Evolutionary conservation across 768 basidiomycete species (phyloP), one percentile per base, ranked within the genome.

Genomic region (Lactarius hengduanensis): DNA sequence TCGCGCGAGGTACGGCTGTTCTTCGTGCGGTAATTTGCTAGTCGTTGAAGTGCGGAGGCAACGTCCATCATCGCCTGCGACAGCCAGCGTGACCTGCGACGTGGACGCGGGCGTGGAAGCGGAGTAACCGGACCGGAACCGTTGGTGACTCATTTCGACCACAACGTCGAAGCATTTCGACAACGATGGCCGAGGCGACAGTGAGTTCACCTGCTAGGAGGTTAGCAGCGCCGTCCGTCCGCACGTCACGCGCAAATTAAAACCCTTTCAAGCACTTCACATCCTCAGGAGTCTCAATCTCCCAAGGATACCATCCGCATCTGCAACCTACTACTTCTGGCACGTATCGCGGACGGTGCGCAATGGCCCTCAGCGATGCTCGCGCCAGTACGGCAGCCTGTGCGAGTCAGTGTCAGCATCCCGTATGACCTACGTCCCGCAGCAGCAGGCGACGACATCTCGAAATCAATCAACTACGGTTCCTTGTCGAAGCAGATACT

Each of bases 401-500:
- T 91, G 36, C 73, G 80, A 1, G 71, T 89, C 62, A 79, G 83
- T 16, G 70, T 92, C 13, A 75, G 76, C 15, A 78, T 91, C 59
- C 74, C 77, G 1, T 77, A 85, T 69, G 80, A 86, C 70, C 74
- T 90, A 30, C 74, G 80, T 10, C 62, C 70, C 1, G 78, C 87
- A 2, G 88, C 86, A 13, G 67, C 70, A 0, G 72, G 78, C 7
- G 88, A 91, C 73, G 80, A 86, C 70, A 77, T 90, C 3, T 70
- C 76, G 0, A 76, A 82, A 66, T 87, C 88, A 1, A 80, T 92
- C 66, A 84, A 92, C 77, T 93, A 93, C 71, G 83, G 83, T 1
- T 72, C 79, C 6, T 74, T 86, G 13, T 80, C 71, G 66, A 72
- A 71, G 69, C 71, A 71, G 30, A 72, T 80, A 68, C 71, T 76